Conservation (phyloP, 257 asterid species). For the Solanum clarkiae region DNA sequence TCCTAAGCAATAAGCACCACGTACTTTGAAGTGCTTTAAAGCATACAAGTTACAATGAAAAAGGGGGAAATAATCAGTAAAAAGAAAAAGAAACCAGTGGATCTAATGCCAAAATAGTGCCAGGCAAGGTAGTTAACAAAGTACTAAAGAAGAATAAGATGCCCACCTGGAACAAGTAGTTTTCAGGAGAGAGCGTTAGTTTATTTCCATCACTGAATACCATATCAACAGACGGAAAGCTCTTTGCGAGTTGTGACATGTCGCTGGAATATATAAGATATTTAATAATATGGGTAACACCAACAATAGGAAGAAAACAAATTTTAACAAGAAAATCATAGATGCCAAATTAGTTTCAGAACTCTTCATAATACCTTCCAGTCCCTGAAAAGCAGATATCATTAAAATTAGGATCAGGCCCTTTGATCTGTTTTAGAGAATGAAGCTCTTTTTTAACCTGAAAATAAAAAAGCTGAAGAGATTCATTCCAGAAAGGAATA, state of each 20-base stretch:
- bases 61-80: neutral
- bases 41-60: neutral
- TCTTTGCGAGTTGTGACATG: conserved; percentile 45
- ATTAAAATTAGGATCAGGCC: conserved; percentile 77
- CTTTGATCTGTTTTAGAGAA: conserved; percentile 63
- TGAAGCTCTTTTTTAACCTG: conserved; percentile 53
- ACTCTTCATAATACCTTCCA: conserved; percentile 45
- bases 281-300: conserved; percentile 7
- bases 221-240: conserved; percentile 76
- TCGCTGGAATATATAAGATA: conserved; percentile 44
- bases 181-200: conserved; percentile 75
- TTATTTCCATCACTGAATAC: conserved; percentile 67
- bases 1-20: conserved; percentile 94
- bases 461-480: neutral
- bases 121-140: neutral
- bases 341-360: neutral
- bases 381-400: conserved; percentile 93
- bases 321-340: neutral
- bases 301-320: neutral
- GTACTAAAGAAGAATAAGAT: neutral
- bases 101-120: neutral
- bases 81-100: neutral
- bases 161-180: conserved; percentile 78
- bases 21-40: conserved; percentile 80
- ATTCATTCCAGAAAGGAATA: neutral